These are phyloP conservation scores for Podospora australis DNA, from an alignment of 495 filamentous ascomycete genomes.

Conservation along the genomic window DNA sequence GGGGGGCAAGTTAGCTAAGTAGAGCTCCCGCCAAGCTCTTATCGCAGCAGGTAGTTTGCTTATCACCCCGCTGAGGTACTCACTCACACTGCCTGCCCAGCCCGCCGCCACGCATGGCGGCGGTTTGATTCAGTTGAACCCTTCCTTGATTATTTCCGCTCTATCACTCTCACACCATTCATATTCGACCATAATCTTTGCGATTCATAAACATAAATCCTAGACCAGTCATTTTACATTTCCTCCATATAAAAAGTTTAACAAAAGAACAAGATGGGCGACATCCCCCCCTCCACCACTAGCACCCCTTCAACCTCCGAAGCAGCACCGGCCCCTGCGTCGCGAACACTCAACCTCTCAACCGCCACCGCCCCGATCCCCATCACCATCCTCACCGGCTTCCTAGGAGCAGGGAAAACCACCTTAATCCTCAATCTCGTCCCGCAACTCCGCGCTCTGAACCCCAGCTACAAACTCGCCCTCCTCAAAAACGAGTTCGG, in stretches of 20 bases:
- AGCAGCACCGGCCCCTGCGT: neutral
- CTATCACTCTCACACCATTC: no score
- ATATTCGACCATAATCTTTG: no score
- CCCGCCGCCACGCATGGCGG: no score
- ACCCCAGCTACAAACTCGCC: conserved; percentile 72
- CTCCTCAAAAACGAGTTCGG: conserved; percentile 98
- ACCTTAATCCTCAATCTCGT: conserved; percentile 85
- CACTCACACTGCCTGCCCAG: no score
- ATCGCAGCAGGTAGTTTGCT: neutral
- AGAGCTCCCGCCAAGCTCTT: neutral
- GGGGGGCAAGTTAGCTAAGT: no score
- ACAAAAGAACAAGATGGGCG: neutral
- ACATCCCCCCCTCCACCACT: neutral
- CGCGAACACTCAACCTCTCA: neutral
- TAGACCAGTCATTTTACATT: no score
- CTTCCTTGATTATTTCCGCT: no score
- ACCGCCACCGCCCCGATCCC: conserved; percentile 52
- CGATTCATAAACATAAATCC: no score
- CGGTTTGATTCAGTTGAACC: no score
- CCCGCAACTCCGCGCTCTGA: conserved; percentile 65
- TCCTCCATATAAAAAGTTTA: neutral
- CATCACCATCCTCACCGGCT: conserved; percentile 91
- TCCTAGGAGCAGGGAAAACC: conserved; percentile 90
- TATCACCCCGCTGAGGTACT: no score
- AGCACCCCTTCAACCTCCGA: neutral